Conservation (phyloP, 1,284 basidiomycete genomes). For the Rhodotorula sp. region DNA sequence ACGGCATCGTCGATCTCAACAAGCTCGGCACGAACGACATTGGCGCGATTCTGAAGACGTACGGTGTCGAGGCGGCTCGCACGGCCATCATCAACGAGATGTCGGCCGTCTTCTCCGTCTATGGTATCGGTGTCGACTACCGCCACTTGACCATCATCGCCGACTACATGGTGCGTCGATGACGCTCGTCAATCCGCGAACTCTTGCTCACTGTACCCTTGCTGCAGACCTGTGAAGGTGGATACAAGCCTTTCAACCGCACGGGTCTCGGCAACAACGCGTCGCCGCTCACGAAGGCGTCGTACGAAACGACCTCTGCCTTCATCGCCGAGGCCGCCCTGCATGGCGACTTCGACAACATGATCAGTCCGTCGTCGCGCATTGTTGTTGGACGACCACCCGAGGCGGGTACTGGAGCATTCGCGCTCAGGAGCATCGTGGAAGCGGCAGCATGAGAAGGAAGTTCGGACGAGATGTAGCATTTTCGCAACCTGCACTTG, state of each 20-base stretch:
- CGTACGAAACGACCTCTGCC: slow-evolving; percentile 93
- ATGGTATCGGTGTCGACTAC: slow-evolving; percentile 93
- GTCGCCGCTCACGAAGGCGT: slow-evolving; percentile 92
- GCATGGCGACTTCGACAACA: slow-evolving; percentile 89
- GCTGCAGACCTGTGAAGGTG: slow-evolving; percentile 86
- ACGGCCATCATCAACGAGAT: slow-evolving; percentile 65
- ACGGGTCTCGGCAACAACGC: slow-evolving; percentile 87
- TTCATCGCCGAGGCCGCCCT: slow-evolving; percentile 94
- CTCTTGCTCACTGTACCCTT: too few relatives aligned
- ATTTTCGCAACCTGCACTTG: not conserved
- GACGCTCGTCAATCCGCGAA: not conserved
- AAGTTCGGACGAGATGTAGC: not conserved
- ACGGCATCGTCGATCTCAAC: slow-evolving; percentile 75
- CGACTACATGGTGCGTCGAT: slow-evolving; percentile 85
- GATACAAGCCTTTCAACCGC: slow-evolving; percentile 96
- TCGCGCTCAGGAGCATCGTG: slow-evolving; percentile 56
- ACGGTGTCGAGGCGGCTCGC: slow-evolving; percentile 57
- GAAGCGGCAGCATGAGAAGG: slow-evolving; percentile 20
- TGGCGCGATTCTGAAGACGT: slow-evolving; percentile 83
- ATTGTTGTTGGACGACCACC: slow-evolving; percentile 77
- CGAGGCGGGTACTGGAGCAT: slow-evolving; percentile 80
- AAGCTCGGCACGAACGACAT: slow-evolving; percentile 93
- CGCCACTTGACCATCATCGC: slow-evolving; percentile 96
- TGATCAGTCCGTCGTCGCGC: slow-evolving; percentile 82
- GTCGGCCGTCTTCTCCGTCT: slow-evolving; percentile 88